A percentile compares a stretch with the other conserved stretches of the same genome.
phyloP scores from a whole-genome alignment of 225 moss, liverwort and hornwort species.

The Sphagnum contortum region DNA sequence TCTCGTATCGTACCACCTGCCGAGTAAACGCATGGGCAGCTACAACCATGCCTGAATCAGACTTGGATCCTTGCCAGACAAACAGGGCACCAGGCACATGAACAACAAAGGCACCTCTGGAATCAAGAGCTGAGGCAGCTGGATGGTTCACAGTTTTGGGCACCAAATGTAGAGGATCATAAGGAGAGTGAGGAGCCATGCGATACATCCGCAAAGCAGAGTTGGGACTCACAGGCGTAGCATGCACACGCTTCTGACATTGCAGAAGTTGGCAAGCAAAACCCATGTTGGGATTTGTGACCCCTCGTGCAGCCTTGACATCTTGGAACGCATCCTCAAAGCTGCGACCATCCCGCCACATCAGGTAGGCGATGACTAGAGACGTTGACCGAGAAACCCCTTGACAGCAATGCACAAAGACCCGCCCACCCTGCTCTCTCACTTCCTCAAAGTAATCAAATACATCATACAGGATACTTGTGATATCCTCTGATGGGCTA shows the following conservation, averaged over 20 bases:
- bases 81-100: constrained; percentile 30
- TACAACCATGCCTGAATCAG: constrained; percentile 17
- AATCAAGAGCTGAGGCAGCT: constrained; percentile 25
- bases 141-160: constrained; percentile 34
- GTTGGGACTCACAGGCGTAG: constrained; percentile 38
- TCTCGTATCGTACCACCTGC: constrained; percentile 39
- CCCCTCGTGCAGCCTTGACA: constrained; percentile 33
- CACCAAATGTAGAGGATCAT: constrained; percentile 41
- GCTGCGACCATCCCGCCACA: constrained; percentile 31
- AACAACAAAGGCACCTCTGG: constrained; percentile 36
- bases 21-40: constrained; percentile 16
- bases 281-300: constrained; percentile 43
- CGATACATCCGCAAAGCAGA: constrained; percentile 34
- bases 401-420: constrained; percentile 55
- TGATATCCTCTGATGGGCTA: constrained; percentile 39
- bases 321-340: constrained; percentile 44
- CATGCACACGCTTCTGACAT: constrained; percentile 45
- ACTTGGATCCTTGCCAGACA: constrained; percentile 35
- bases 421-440: constrained; percentile 19
- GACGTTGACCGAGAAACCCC: constrained; percentile 48
- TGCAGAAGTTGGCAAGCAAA: constrained; percentile 47
- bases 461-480: constrained; percentile 46
- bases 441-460: constrained; percentile 59
- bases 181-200: constrained; percentile 34
- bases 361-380: constrained; percentile 46